Base-by-base conservation (phyloP, 1,284 basidiomycete genomes). In the Trichosporon ovoides region DNA sequence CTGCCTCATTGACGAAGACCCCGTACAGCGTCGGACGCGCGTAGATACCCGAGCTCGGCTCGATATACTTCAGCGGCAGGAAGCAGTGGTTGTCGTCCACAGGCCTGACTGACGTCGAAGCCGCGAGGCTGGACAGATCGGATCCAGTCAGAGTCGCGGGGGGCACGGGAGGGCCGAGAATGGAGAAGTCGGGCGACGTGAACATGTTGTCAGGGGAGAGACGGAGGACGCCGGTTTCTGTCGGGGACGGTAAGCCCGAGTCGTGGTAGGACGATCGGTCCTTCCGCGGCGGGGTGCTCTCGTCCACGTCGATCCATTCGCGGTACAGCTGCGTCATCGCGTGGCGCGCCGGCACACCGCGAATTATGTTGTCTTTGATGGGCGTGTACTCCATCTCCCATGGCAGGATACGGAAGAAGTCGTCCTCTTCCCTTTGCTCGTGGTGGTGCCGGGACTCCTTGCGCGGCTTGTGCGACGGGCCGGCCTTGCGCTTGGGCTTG, bases 181-280 rank as follows among this genome's bases (percentile, higher is more conserved):
- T 61, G 71, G 78, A 34, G 75, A 82, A 74, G 76, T 83, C 55
- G 72, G 82, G 68, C 1, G 65, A 46, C 11, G 70, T 65, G 20
- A 71, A 66, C 16, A 68, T 48, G 51, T 56, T 49, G 12, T 72
- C 71, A 7, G 72, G 69, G 0, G 71, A 72, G 14, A 71, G 63
- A 3, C 68, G 66, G 16, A 71, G 33, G 16, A 68, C 55, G 31
- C 69, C 71, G 10, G 73, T 70, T 24, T 74, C 70, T 1, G 74
- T 74, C 2, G 74, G 73, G n/a, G 73, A 75, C 1, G 72, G 74
- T 11, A 76, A 53, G 10, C 73, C 73, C 6, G 73, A 72, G 13
- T 68, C 68, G 48, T 69, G 66, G 20, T 68, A 59, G 7, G 67
- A 35, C 1, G 68, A 46, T 40, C 55, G 38, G 53, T 38, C 14